Base-by-base conservation (phyloP, 1,284 basidiomycete species). In the Malassezia slooffiae region DNA sequence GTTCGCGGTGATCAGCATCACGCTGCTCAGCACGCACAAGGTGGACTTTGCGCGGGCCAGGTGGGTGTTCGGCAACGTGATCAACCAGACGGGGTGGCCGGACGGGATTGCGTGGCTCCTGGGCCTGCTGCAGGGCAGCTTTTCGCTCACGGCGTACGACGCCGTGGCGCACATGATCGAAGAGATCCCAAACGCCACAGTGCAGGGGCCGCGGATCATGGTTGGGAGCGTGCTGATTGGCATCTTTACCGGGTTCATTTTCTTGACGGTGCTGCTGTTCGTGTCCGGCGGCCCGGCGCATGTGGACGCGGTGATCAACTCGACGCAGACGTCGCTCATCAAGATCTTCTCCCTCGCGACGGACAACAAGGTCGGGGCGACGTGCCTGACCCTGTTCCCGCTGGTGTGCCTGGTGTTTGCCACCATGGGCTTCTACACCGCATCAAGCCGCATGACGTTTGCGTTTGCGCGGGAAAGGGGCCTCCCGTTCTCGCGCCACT, bases 381-480 rank as follows among this genome's bases (percentile, higher is more conserved):
- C 82, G 49, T 79, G 78, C 47, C 50, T 76, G 13, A 51, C 64
- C 29, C 65, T 71, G 41, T 72, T 74, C 56, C 71, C 73, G 1
- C 66, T 74, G 34, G 21, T 41, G 7, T 65, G 60, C 16, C 73
- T 74, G 73, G 62, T 60, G 15, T 67, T 70, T 16, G 57, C 64
- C 6, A 58, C 54, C 1, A 50, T 52, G 3, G 54, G 48, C 1
- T 38, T 60, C 13, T 38, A 58, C 3, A 52, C 79, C 36, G 79
- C 78, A 2, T 76, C 78, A 9, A 81, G 79, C 1, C 75, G 82
- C 15, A 79, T 80, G 59, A 78, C 77, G 1, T 80, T 79, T 72
- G 77, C 78, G 27, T 82, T 84, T 53, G 80, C 81, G 0, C 74
- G 80, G 1, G 82, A 84, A 69, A 72, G 74, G 40, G 81, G 79